These are phyloP conservation scores for Candolleomyces efflorescens DNA, from an alignment of 768 basidiomycete genomes.

Conservation along the genomic window DNA sequence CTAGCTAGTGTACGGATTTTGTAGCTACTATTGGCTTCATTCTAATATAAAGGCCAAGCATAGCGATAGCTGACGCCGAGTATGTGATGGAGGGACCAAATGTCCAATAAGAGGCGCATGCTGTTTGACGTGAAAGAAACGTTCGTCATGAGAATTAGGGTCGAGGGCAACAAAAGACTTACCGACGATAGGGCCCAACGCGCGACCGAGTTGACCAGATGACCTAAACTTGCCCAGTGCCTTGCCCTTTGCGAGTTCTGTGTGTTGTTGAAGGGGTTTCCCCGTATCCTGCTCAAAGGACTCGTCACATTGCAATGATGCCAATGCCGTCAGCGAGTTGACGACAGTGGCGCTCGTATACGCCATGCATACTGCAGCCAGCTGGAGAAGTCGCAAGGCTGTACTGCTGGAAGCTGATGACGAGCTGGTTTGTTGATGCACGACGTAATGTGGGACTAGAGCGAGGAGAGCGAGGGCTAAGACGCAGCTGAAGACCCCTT, in stretches of 20 bases:
- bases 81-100: conserved; percentile 83
- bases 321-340: conserved; percentile 86
- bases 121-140: conserved; percentile 30
- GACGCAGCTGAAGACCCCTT: conserved; percentile 73
- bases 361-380: conserved; percentile 80
- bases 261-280: conserved; percentile 51
- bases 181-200: conserved; percentile 90
- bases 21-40: conserved; percentile 51
- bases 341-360: conserved; percentile 97
- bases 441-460: conserved; percentile 56
- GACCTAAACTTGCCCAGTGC: conserved; percentile 86
- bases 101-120: conserved; percentile 86
- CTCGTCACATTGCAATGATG: conserved; percentile 89
- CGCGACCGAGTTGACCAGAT: conserved; percentile 91
- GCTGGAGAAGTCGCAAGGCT: conserved; percentile 52
- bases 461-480: conserved; percentile 69
- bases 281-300: conserved; percentile 52
- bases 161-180: conserved; percentile 18
- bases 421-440: conserved; percentile 28
- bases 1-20: conserved; percentile 23
- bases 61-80: conserved; percentile 54
- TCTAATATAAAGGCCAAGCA: conserved; percentile 50
- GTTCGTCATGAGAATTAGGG: conserved; percentile 10
- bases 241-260: conserved; percentile 75
- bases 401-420: too few relatives aligned